Base-by-base conservation (phyloP, 306 rosid genomes). In the Ammopiptanthus mongolicus region DNA sequence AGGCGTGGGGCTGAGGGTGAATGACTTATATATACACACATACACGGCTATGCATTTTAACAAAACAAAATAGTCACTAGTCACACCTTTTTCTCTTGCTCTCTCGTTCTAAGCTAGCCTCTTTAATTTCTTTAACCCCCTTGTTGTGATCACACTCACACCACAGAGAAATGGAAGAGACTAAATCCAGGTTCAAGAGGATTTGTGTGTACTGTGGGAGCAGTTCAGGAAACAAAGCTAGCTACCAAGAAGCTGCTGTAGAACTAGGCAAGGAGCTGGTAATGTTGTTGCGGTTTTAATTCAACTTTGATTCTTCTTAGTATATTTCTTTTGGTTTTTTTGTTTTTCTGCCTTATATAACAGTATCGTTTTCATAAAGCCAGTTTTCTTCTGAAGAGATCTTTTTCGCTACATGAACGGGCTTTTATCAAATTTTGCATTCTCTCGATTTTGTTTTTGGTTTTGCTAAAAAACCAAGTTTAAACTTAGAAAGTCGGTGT, bases 201-300 rank as follows among this genome's bases (percentile, higher is more conserved):
- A 91, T 95, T 78, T 91, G 98, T 79, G 98, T 95, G 6, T 95
- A 90, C 71, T 95, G 99, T 85, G 99, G 99, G 19, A 95, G 99
- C 89, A 92, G 96, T 77, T 88, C 99, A 1, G 99, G 99, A 11
- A 95, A 90, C 88, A 95, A 95, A 85, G 75, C 97, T 37, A 90
- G 87, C 73, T 95, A 95, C 84, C 97, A 90, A 76, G 93, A 93
- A 82, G 97, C 99, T 73, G 99, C 99, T 29, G 89, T 90, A 11
- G 91, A 95, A 53, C 97, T 95, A 3, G 98, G 92, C 65, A 82
- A 90, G 15, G 98, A 95, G 65, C 80, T 95, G 97, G 98, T 95
- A 86, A 73, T 44, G 4, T 47, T 65, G n/a, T n/a, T 33, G 31
- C 18, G 9, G 22, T 52, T 22, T 1, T 15, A 19, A 29, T 51